Base-by-base conservation (phyloP, 1,284 basidiomycete genomes). In the Trichosporon asahii region DNA sequence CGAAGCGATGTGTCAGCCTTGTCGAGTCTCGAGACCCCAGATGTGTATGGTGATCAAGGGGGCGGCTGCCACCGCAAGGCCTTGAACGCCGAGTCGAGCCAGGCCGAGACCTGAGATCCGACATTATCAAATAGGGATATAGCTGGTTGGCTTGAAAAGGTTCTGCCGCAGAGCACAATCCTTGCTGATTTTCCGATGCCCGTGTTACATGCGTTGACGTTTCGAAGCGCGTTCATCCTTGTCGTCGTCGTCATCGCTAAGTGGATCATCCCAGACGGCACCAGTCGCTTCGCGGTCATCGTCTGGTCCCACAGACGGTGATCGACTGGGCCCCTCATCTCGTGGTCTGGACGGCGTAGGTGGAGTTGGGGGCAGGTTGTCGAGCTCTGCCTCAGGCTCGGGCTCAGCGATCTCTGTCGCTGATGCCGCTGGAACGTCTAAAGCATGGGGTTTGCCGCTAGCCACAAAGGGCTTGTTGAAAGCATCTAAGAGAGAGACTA, bases 401-500 rank as follows among this genome's bases (percentile, higher is more conserved):
- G 21, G 49, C n/a, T 53, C 49, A 3, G 12, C 21, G 49, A 53
- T 33, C n/a, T 33, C 21, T 2, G 61, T 40, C 18, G 60, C 40
- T 2, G 57, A n/a, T 18, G 46, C n/a, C 12, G 33, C 21, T 0
- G 31, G 0, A 2, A 23, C 23, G 2, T 44, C 61, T 2, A 5
- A 14, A 33, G 7, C 23, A 15, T 25, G 23, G 21, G 37, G 3
- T 21, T 64, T 40, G 31, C 78, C 77, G 15, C 79, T 80, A 7
- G 82, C 79, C 9, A 80, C 72, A 74, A 88, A 88, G 0, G 85
- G 84, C 64, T 84, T 82, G 44, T 78, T 80, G 77, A 88, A 87
- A 0, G 86, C 86, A 31, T 87, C 86, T 11, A 82, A 72, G 33
- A 88, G 78, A 1, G 86, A 82, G 15, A 90, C 91, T 40, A 96